These are phyloP conservation scores for Leccinum ochraceum DNA, from an alignment of 768 basidiomycete genomes.

Conservation along the genomic window DNA sequence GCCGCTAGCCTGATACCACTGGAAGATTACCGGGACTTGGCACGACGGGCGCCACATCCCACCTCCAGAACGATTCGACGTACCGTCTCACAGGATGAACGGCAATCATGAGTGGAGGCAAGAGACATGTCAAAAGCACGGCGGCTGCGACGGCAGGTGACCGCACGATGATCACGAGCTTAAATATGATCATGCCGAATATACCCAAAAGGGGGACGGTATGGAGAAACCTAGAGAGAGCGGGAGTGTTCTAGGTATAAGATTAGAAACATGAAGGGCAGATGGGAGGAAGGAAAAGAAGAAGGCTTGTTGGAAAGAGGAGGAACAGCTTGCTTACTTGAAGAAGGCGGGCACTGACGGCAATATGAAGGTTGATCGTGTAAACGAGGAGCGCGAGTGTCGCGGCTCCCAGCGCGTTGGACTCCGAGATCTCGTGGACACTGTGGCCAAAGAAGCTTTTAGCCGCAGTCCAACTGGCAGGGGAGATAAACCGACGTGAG, in stretches of 20 bases:
- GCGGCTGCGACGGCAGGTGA: constrained; percentile 23
- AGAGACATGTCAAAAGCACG: constrained; percentile 23
- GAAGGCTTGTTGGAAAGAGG: not conserved
- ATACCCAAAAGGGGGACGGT: constrained; percentile 30
- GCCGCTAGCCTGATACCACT: not conserved
- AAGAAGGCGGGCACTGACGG: constrained; percentile 17
- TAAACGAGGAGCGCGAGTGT: constrained; percentile 32
- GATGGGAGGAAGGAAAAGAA: not conserved
- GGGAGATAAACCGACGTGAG: constrained; percentile 22
- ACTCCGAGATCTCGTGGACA: constrained; percentile 25
- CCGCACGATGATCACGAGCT: constrained; percentile 18
- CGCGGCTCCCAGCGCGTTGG: constrained; percentile 15
- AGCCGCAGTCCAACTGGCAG: not conserved
- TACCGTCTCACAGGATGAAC: constrained; percentile 11
- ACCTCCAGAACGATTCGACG: constrained; percentile 4
- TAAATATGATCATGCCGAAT: constrained; percentile 19
- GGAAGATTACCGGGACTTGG: not conserved
- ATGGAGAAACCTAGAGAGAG: constrained; percentile 23
- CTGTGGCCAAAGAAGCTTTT: constrained; percentile 12
- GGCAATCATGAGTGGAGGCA: constrained; percentile 20
- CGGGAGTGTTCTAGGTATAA: constrained; percentile 13
- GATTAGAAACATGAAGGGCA: not conserved
- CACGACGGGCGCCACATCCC: not conserved
- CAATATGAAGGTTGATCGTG: constrained; percentile 31
- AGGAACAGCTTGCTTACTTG: constrained; percentile 10